A percentile compares a stretch with the other conserved stretches of the same genome.
Evolutionary conservation across 805 yeast genomes (phyloP).

Genomic region (Zygotorulaspora sp.): DNA sequence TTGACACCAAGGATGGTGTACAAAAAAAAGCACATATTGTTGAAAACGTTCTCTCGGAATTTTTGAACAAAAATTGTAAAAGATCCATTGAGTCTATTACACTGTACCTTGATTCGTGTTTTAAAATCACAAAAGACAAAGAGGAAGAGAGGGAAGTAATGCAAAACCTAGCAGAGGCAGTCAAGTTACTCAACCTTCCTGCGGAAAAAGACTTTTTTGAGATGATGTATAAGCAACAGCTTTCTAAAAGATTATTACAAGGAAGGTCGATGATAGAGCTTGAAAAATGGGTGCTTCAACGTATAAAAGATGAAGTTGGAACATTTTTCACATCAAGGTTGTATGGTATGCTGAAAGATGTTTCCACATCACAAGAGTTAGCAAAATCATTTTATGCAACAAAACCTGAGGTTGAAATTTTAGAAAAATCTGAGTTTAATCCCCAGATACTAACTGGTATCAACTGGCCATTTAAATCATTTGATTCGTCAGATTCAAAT

Average conservation of each 20-base stretch:
- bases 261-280: constrained; percentile 50
- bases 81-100: constrained; percentile 53
- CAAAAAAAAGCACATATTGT: constrained; percentile 39
- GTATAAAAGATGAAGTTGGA: constrained; percentile 72
- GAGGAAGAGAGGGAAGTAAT: constrained; percentile 34
- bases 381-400: constrained; percentile 8
- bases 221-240: constrained; percentile 74
- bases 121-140: constrained; percentile 46
- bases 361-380: constrained; percentile 50
- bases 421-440: constrained; percentile 38
- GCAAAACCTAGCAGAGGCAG: constrained; percentile 48
- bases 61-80: constrained; percentile 46
- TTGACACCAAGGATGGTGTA: background rate
- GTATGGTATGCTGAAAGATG: constrained; percentile 84
- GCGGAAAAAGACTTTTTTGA: constrained; percentile 85
- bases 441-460: constrained; percentile 56
- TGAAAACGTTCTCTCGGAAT: constrained; percentile 56
- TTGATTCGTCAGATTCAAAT: constrained; percentile 23
- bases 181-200: constrained; percentile 60
- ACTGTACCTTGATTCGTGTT: constrained; percentile 52
- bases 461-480: constrained; percentile 59
- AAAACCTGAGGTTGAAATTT: constrained; percentile 14
- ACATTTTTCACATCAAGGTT: constrained; percentile 71
- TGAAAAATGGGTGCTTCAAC: constrained; percentile 64
- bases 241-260: constrained; percentile 71